Percentiles rank a stretch among this genome's conserved stretches.
Conservation (phyloP, 495 filamentous ascomycete genomes). For the Lasiosphaeria ovina region DNA sequence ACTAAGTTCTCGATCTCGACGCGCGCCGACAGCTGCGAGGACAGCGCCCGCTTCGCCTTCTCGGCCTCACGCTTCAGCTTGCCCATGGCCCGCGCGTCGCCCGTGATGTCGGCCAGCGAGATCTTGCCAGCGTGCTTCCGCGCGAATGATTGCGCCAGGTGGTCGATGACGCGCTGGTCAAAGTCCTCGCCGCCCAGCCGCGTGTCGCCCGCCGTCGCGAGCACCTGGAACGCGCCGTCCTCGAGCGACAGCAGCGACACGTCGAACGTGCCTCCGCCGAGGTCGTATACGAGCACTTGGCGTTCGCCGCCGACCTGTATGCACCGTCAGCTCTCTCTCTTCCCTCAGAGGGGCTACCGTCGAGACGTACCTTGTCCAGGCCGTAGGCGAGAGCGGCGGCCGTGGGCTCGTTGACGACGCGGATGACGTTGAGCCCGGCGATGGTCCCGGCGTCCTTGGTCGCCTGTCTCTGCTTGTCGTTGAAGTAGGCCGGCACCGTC, state of each 20-base stretch:
- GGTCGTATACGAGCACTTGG: constrained; percentile 90
- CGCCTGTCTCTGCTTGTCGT: constrained; percentile 91
- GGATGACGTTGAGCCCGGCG: constrained; percentile 86
- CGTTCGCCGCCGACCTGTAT: constrained; percentile 61
- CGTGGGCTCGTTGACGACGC: constrained; percentile 89
- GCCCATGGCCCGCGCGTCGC: constrained; percentile 92
- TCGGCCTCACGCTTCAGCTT: constrained; percentile 98
- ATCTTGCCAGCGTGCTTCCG: constrained; percentile 50
- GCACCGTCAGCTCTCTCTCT: constrained; percentile 1
- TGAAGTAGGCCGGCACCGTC: constrained; percentile 95
- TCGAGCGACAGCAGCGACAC: constrained; percentile 93
- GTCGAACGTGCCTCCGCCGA: constrained; percentile 99
- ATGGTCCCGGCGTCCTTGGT: constrained; percentile 93
- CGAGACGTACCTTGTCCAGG: constrained; percentile 57
- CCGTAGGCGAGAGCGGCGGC: constrained; percentile 82
- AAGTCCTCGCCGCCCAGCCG: constrained; percentile 98
- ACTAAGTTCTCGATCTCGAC: constrained; percentile 95
- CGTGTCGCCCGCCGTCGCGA: constrained; percentile 93
- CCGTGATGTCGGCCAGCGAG: constrained; percentile 68
- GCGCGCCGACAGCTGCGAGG: constrained; percentile 87
- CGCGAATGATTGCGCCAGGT: constrained; percentile 89
- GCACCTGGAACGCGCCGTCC: constrained; percentile 87
- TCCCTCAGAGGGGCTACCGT: background rate
- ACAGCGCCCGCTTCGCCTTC: constrained; percentile 96
- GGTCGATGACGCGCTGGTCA: constrained; percentile 88